Evolutionary conservation across 345 rosid species (phyloP), one percentile per base, ranked within the genome.

Genomic region (Lepidium didymum): DNA sequence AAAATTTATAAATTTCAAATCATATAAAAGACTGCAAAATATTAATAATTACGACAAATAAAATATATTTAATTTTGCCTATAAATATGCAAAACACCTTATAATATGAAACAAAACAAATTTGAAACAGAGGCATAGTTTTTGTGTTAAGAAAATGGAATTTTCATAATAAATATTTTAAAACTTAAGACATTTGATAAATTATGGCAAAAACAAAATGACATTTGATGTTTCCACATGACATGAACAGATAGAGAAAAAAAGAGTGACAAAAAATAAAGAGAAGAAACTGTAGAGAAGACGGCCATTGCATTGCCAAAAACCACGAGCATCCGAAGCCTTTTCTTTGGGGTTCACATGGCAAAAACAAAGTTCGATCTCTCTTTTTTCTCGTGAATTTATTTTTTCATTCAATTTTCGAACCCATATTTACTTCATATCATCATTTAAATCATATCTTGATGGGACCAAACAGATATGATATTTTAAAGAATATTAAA

Each of bases 251-350:
- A 21, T 21, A 21, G 23, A 41, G 16, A 41, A 41, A 8, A 41
- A n/a, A n/a, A n/a, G 16, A 38, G 43, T 38, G 43, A n/a, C 14
- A 41, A 41, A 41, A 13, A 49, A n/a, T n/a, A n/a, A n/a, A n/a
- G n/a, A n/a, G n/a, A n/a, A n/a, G n/a, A n/a, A n/a, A n/a, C n/a
- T n/a, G n/a, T n/a, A n/a, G n/a, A n/a, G n/a, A n/a, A n/a, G n/a
- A n/a, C 23, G 12, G 9, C 8, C 4, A 62, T 40, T 52, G 13
- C 60, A 52, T 12, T 16, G 52, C 42, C 23, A 27, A 35, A 8
- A 67, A 23, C 35, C 72, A 56, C 64, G 64, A 56, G 64, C 64
- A 44, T 56, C 55, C 64, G 35, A 6, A 46, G 46, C 64, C 72
- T 44, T 68, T 64, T 44, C 18, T 44, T 10, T 37, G 36, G 31